Evolutionary conservation across 2,329 filamentous ascomycete species (phyloP), one percentile per base, ranked within the genome.

Genomic region (Calonectria ilicicola): DNA sequence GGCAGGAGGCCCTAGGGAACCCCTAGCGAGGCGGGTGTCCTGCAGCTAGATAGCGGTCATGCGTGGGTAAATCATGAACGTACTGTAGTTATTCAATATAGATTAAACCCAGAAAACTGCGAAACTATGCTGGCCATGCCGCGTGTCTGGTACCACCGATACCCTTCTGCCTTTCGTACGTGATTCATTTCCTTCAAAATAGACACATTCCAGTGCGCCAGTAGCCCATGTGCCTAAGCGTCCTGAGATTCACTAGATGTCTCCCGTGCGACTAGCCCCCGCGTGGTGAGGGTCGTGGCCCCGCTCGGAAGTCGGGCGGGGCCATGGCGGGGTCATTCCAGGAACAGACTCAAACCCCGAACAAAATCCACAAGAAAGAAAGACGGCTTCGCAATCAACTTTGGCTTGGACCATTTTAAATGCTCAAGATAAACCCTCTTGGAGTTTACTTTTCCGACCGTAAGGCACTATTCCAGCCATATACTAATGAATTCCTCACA

Each of bases 301-400:
- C 32, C 53, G 21, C 53, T 38, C 53, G 35, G 53, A 60, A 60
- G 32, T 60, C 53, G 53, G 53, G 53, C 35, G 53, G 53, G 53
- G 53, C 32, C 23, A 62, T 62, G 47, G 63, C 63, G 63, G 63
- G 63, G 63, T 38, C 23, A 47, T 38, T 65, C 32, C 63, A 65
- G 63, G 46, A 65, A 53, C 63, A 62, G 65, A 27, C 51, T 56
- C 38, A 42, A 67, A 35, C 38, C n/a, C 62, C 53, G 53, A 65
- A 35, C 62, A 42, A 21, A 21, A 35, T 35, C 10, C 10, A 32
- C 21, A 40, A 21, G 26, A 56, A 46, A 27, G 32, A 56, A 35
- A 42, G 64, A 29, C 40, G 26, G 15, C 21, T 23, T 58, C 32
- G 35, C 32, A n/a, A 58, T 38, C 32, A 14, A 21, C n/a, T 38